Conservation (phyloP, 2,329 filamentous ascomycete species). For the Pseudocercospora fijiensis region DNA sequence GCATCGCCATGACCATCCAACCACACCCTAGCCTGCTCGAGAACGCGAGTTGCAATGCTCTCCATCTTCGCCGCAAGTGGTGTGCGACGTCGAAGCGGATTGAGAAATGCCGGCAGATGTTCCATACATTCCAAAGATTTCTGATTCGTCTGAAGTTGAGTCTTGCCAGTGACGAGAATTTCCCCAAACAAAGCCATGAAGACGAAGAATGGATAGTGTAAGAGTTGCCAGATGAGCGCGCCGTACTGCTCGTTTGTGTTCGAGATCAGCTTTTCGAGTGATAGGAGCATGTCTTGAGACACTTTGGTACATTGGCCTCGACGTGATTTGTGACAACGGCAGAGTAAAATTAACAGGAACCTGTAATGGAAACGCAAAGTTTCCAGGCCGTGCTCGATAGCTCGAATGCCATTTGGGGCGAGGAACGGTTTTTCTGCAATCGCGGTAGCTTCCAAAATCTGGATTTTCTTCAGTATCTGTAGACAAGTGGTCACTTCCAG, state of each 20-base stretch:
- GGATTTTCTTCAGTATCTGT: not conserved
- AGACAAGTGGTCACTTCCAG: not conserved
- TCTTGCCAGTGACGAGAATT: slow-evolving; percentile 10
- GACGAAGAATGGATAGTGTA: slow-evolving; percentile 29
- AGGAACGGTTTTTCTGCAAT: slow-evolving; percentile 26
- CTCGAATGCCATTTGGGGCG: slow-evolving; percentile 12
- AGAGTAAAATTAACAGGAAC: slow-evolving; percentile 21
- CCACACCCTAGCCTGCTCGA: not conserved
- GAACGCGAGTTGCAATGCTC: slow-evolving; percentile 5
- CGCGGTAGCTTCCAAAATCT: slow-evolving; percentile 25
- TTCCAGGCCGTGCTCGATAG: slow-evolving; percentile 23
- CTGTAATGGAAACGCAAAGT: slow-evolving; percentile 21
- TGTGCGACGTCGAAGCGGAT: slow-evolving; percentile 21
- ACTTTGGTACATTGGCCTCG: slow-evolving; percentile 12
- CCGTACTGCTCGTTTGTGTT: slow-evolving; percentile 26
- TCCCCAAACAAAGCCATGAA: slow-evolving; percentile 28
- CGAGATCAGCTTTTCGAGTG: slow-evolving; percentile 22
- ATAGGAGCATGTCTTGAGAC: slow-evolving; percentile 20
- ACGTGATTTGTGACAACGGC: slow-evolving; percentile 8
- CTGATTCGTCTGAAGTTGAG: not conserved
- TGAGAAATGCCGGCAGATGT: slow-evolving; percentile 23
- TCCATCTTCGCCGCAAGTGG: slow-evolving; percentile 23
- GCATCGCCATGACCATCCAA: not conserved
- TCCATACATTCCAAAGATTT: slow-evolving; percentile 21
- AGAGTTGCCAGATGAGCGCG: slow-evolving; percentile 30